Base-by-base conservation (phyloP, 2,329 filamentous ascomycete genomes). In the Monilinia aucupariae region DNA sequence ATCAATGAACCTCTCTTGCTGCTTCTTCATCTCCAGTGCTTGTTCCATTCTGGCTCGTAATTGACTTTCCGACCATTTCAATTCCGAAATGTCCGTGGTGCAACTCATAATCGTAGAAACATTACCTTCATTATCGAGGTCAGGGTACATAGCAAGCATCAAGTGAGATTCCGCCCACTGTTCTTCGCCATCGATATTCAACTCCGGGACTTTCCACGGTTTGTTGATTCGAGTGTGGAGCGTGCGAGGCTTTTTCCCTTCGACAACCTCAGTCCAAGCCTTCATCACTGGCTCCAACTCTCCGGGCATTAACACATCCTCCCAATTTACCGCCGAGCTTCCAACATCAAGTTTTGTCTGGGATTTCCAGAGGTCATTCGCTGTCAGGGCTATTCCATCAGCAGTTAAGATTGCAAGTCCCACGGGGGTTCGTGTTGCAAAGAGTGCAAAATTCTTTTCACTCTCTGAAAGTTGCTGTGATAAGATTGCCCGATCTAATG, bases 21-120 rank as follows among this genome's bases (percentile, higher is more conserved):
- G 87, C 3, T 86, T 77, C 68, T 82, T 83, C 54, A 81, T 81
- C 70, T 84, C 81, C 48, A 85, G 80, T 1, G 82, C 82, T 63
- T 85, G 80, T 58, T 69, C 67, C 69, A 71, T 69, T 82, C 80
- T 70, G 78, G 61, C 64, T 41, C 63, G 52, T 61, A 69, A 65
- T 43, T 51, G 64, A 34, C 69, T 69, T 64, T 64, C 67, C 56
- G 67, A 67, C 80, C 87, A 87, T 73, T 94, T 94, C 72, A 93
- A 89, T 61, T 88, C 84, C n/a, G 87, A 91, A 66, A 96, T 94
- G 70, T 96, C 89, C 0, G 90, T 92, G 55, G 94, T 86, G 69
- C 85, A 89, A 61, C 88, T 89, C 69, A 92, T 91, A 2, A 92
- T 85, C 64, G 85, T 85, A 75, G 89, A 90, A 62, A 91, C 79